These are phyloP conservation scores for Magnusiomyces sp. DNA, from an alignment of 1,139 yeast species.

Conservation along the genomic window DNA sequence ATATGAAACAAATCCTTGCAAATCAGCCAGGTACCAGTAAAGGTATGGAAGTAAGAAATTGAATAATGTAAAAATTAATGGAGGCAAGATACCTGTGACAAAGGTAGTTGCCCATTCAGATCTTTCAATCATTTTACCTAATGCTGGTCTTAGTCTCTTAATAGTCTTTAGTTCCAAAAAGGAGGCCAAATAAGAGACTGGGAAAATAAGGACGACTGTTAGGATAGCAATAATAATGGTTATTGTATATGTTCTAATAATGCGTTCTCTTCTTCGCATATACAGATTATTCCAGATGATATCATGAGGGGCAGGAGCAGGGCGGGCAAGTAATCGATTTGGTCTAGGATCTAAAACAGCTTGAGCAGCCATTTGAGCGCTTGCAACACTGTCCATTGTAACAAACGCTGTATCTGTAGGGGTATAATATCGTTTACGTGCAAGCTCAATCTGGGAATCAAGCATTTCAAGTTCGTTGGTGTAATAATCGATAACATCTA, in stretches of 20 bases:
- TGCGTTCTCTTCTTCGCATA: constrained; percentile 48
- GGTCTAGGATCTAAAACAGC: constrained; percentile 77
- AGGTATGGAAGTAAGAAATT: constrained; percentile 68
- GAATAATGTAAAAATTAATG: constrained; percentile 65
- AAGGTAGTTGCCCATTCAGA: constrained; percentile 53
- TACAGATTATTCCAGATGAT: constrained; percentile 72
- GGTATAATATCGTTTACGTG: constrained; percentile 37
- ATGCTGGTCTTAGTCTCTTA: constrained; percentile 59
- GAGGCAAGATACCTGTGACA: constrained; percentile 72
- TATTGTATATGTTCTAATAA: constrained; percentile 51
- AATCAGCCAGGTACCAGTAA: constrained; percentile 56
- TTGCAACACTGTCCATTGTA: constrained; percentile 77
- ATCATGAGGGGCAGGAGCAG: constrained; percentile 88
- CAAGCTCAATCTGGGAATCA: constrained; percentile 47
- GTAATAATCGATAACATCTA: constrained; percentile 59
- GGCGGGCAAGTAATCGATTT: constrained; percentile 56
- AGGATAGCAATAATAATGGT: constrained; percentile 55
- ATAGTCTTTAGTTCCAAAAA: constrained; percentile 63
- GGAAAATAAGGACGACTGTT: constrained; percentile 61
- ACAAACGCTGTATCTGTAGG: constrained; percentile 56
- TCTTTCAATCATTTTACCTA: constrained; percentile 53
- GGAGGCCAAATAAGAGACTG: constrained; percentile 66
- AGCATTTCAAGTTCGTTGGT: constrained; percentile 47
- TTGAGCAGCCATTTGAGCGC: constrained; percentile 87
- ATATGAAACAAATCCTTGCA: constrained; percentile 70